Conservation (phyloP, 371 early-diverging fungal genomes). For the Mortierella sp. region DNA sequence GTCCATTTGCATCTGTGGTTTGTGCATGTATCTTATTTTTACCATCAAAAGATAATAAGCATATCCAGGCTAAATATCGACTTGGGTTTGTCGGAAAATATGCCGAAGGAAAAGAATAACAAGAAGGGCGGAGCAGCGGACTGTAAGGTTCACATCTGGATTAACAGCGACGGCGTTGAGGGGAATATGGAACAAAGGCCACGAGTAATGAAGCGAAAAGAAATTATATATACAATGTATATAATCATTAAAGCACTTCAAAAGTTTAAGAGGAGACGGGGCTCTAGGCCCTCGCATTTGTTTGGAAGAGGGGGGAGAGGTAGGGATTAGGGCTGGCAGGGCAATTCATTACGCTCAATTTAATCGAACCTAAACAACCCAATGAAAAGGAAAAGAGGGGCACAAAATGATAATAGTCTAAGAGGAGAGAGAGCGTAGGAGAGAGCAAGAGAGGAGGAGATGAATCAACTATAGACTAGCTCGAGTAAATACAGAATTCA, state of each 20-base stretch:
- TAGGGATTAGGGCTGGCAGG: background rate
- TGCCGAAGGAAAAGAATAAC: constrained; percentile 2
- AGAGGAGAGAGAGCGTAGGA: background rate
- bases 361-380: constrained; percentile 8
- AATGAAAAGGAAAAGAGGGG: background rate
- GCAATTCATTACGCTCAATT: background rate
- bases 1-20: background rate
- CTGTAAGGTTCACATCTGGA: background rate
- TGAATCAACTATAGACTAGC: background rate
- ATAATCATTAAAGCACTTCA: background rate
- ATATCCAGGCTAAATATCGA: background rate
- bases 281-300: constrained; percentile 10
- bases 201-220: background rate
- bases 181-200: background rate
- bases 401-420: background rate
- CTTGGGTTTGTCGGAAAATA: constrained; percentile 4
- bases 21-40: constrained; percentile 6
- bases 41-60: background rate
- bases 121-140: background rate
- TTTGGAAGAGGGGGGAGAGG: background rate
- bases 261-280: background rate
- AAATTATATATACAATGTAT: background rate
- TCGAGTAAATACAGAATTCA: too few species aligned
- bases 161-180: background rate
- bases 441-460: constrained; percentile 2